phyloP scores from a whole-genome alignment of 345 rosid species.

The Geranium brycei region DNA sequence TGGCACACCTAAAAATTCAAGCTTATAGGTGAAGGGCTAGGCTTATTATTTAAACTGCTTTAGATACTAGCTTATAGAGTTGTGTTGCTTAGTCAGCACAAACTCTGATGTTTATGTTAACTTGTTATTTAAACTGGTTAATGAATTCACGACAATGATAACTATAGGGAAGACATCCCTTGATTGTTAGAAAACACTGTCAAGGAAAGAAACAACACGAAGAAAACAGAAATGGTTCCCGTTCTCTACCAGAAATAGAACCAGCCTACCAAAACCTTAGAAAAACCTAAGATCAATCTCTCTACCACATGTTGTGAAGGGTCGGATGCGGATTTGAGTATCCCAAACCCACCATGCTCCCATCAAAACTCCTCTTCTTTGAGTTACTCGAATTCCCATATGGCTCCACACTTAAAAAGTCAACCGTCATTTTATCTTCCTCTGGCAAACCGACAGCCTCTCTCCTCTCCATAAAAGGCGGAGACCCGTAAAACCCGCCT shows the following conservation, averaged over 20 bases:
- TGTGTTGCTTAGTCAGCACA: too few relatives aligned
- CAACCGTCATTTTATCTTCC: neutral
- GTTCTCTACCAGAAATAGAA: neutral
- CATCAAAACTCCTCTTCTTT: neutral
- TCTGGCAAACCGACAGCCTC: constrained; percentile 1
- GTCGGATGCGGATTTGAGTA: neutral
- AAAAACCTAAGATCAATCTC: too few relatives aligned
- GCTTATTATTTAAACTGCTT: too few relatives aligned
- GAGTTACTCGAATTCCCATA: neutral
- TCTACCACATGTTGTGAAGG: neutral
- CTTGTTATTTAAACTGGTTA: too few relatives aligned
- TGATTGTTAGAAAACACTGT: neutral
- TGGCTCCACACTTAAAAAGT: neutral
- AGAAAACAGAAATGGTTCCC: neutral
- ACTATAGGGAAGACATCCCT: neutral
- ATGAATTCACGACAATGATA: too few relatives aligned
- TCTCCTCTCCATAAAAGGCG: constrained; percentile 11
- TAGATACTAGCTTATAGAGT: too few relatives aligned
- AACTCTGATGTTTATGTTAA: too few relatives aligned
- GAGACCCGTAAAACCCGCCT: constrained; percentile 11
- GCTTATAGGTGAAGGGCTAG: too few relatives aligned
- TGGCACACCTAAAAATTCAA: too few relatives aligned
- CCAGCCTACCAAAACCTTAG: neutral
- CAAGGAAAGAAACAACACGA: neutral
- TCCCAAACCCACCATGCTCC: neutral